Evolutionary conservation across 2,329 filamentous ascomycete genomes (phyloP).

Genomic region (Pyricularia sp.): DNA sequence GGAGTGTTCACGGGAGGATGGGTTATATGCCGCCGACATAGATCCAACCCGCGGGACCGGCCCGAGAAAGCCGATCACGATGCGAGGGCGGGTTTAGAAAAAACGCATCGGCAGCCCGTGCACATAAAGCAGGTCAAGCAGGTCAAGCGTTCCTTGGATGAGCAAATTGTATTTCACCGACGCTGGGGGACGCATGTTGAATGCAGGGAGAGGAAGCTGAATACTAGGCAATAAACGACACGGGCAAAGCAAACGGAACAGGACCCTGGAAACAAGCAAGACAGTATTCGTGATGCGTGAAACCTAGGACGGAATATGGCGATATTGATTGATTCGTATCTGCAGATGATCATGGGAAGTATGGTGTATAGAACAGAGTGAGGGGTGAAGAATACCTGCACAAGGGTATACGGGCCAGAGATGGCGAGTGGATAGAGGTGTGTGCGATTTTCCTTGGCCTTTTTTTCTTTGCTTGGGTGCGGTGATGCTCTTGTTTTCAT

Average conservation of each 20-base stretch:
- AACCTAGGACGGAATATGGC: not conserved
- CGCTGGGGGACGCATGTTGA: not conserved
- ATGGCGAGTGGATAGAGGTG: not conserved
- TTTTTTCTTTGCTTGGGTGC: not conserved
- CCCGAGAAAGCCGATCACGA: not conserved
- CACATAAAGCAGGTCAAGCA: not conserved
- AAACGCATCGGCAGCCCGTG: not conserved
- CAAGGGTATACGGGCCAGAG: not conserved
- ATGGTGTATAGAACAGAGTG: not conserved
- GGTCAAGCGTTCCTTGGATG: not conserved
- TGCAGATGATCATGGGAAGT: not conserved
- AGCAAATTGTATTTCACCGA: not conserved
- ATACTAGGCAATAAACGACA: not conserved
- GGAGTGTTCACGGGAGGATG: not conserved
- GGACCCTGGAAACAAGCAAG: not conserved
- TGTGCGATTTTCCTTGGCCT: not conserved
- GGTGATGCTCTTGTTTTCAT: not conserved
- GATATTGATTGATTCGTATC: not conserved
- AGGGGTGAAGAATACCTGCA: not conserved
- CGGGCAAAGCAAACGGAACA: not conserved
- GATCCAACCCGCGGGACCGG: not conserved
- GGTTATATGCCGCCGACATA: not conserved
- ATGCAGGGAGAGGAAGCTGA: not conserved
- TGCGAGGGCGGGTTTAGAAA: not conserved
- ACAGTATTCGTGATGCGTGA: not conserved